phyloP scores from a whole-genome alignment of 163 green algal species.

The Prototheca cutis region DNA sequence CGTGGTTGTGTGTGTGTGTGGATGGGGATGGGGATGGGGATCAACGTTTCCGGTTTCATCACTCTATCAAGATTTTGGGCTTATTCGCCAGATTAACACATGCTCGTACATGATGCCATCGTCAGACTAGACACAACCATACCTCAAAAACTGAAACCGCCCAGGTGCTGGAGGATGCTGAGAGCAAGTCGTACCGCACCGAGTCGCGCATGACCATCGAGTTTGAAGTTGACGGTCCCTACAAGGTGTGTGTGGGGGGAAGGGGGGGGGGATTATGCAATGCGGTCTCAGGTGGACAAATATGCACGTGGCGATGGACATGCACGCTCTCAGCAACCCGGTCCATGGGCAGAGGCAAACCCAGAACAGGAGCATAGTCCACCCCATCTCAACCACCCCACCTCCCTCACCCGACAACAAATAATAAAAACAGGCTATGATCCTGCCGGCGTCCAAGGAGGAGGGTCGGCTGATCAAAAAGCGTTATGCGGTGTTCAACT shows the following conservation, averaged over 20 bases:
- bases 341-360: no score
- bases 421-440: constrained; percentile 89
- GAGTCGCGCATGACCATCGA: constrained; percentile 83
- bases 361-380: no score
- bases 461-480: constrained; percentile 99
- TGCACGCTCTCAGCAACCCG: neutral
- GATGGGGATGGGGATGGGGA: no score
- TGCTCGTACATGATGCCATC: no score
- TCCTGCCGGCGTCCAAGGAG: constrained; percentile 91
- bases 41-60: no score
- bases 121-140: no score
- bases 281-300: neutral
- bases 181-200: constrained; percentile 43
- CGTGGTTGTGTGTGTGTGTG: neutral
- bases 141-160: no score
- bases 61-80: no score
- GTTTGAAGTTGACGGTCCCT: constrained; percentile 92
- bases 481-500: constrained; percentile 93
- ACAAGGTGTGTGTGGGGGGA: constrained; percentile 50
- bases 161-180: constrained; percentile 42
- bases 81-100: no score
- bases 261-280: neutral
- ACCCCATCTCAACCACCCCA: no score
- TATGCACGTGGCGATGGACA: neutral
- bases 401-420: no score